Conservation (phyloP, 768 basidiomycete species). For the Pulveroboletus sp. region DNA sequence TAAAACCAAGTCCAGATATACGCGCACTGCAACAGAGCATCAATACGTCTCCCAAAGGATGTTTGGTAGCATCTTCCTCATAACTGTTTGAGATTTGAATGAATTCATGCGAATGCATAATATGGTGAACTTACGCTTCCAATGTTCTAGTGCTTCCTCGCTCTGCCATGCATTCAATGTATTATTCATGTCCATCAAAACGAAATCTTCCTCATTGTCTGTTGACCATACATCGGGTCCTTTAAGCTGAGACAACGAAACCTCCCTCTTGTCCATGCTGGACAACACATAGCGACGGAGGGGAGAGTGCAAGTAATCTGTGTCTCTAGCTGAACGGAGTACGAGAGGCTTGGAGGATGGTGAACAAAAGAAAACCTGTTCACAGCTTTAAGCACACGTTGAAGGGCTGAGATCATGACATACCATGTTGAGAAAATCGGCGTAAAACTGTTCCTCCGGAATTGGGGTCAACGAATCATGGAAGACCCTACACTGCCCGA, state of each 20-base stretch:
- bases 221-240: slow-evolving; percentile 16
- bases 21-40: slow-evolving; percentile 2
- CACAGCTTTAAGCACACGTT: slow-evolving; percentile 4
- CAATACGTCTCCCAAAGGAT: slow-evolving; percentile 77
- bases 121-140: slow-evolving; percentile 53
- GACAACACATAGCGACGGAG: slow-evolving; percentile 60
- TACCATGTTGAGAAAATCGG: slow-evolving; percentile 74
- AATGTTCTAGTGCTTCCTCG: slow-evolving; percentile 63
- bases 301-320: slow-evolving; percentile 67
- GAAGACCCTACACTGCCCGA: slow-evolving; percentile 78
- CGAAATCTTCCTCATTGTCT: slow-evolving; percentile 40
- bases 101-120: slow-evolving; percentile 1
- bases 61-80: slow-evolving; percentile 73
- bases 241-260: slow-evolving; percentile 43
- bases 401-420: slow-evolving; percentile 16
- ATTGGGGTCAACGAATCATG: slow-evolving; percentile 57
- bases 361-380: slow-evolving; percentile 82
- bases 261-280: slow-evolving; percentile 49
- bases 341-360: slow-evolving; percentile 47
- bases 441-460: slow-evolving; percentile 43
- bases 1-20: too few species aligned
- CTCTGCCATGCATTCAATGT: slow-evolving; percentile 64
- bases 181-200: slow-evolving; percentile 63
- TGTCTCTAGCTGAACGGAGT: slow-evolving; percentile 51
- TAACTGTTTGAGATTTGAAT: slow-evolving; percentile 48